Evolutionary conservation across 2,329 filamentous ascomycete genomes (phyloP), one percentile per base, ranked within the genome.

Genomic region (Paraconiothyrium brasiliense): DNA sequence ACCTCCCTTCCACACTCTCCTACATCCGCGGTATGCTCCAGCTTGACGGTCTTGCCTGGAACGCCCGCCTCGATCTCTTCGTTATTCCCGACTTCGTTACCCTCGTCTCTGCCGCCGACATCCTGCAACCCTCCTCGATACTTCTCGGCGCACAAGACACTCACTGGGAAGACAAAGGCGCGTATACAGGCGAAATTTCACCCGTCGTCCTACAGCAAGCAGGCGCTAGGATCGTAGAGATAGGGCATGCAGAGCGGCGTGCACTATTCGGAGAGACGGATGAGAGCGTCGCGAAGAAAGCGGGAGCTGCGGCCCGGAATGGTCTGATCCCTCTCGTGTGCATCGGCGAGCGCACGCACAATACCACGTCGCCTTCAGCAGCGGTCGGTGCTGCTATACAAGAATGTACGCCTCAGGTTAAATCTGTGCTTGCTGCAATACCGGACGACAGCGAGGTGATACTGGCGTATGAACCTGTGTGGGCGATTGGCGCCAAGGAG

Each of bases 381-480:
- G 83, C 83, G 0, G 84, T 90, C 0, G 84, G 83, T 0, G 74
- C 82, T 1, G 91, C 92, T 0, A 84, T 92, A 2, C 77, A 82
- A 14, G 90, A 94, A 76, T 92, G 91, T 70, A 82, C 80, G 39
- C 79, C 81, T 4, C 91, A 94, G 77, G 83, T 96, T 59, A 82
- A 84, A 43, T 82, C 87, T 1, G 87, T 92, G 2, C 75, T 95
- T 55, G 80, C 80, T 0, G 85, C 83, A 0, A 81, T 94, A 8
- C 84, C 88, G 0, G 81, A 82, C 11, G 83, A 87, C 16, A 86
- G 88, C 0, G 89, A 93, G 51, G 85, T 95, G 5, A 86, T 94
- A 7, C 84, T 96, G 60, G 92, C 92, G 0, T 96, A 96, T 73
- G 92, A 96, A 81, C 92, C 92, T 8, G 92, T 95, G 1, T 96